phyloP scores from a whole-genome alignment of 257 asterid species.

The Solanum habrochaites region DNA sequence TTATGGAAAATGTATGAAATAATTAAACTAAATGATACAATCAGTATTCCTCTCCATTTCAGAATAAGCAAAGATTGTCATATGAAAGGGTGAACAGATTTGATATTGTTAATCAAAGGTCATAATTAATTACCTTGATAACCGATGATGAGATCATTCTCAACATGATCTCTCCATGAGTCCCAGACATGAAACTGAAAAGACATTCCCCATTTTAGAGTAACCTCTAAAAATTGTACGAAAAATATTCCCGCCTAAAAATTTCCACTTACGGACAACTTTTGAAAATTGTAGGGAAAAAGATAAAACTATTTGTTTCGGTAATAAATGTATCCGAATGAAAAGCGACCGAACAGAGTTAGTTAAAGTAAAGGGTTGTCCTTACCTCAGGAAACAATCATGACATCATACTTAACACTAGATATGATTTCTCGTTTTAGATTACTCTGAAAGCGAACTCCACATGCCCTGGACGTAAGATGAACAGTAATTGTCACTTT shows the following conservation, averaged over 20 bases:
- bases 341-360: not conserved
- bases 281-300: not conserved
- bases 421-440: not conserved
- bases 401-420: not conserved
- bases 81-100: not conserved
- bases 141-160: not conserved
- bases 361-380: not conserved
- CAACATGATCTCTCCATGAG: not conserved
- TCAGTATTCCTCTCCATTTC: not conserved
- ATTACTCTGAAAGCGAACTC: not conserved
- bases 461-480: not conserved
- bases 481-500: not conserved
- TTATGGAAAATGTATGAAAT: not conserved
- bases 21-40: not conserved
- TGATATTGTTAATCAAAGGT: not conserved
- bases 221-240: not conserved
- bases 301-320: not conserved
- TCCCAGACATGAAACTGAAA: not conserved
- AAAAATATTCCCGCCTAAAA: not conserved
- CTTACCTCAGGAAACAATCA: not conserved
- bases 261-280: not conserved
- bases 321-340: not conserved
- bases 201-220: not conserved
- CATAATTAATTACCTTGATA: not conserved
- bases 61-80: not conserved